A percentile compares a stretch with the other conserved stretches of the same genome.
These are phyloP conservation scores for Diplodia seriata DNA, from an alignment of 2,329 filamentous ascomycete species.

Conservation along the genomic window DNA sequence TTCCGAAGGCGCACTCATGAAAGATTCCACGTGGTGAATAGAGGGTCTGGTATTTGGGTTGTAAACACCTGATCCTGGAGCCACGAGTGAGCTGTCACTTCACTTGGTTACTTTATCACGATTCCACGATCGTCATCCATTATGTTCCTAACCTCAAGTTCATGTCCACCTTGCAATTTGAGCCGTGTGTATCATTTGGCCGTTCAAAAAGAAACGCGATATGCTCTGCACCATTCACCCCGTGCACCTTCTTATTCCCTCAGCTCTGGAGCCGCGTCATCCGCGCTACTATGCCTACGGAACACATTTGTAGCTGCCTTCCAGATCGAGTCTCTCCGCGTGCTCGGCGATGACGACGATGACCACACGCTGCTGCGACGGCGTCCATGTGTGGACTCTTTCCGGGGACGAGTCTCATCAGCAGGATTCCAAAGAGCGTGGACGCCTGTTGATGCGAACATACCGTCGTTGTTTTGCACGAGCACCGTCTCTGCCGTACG, in stretches of 20 bases:
- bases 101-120: no score
- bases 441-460: background rate
- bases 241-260: slow-evolving; percentile 18
- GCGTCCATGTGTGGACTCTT: background rate
- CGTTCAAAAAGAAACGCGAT: background rate
- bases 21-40: no score
- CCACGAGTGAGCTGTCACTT: no score
- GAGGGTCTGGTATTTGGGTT: no score
- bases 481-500: slow-evolving; percentile 6
- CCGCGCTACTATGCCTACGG: slow-evolving; percentile 32
- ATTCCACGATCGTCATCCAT: no score
- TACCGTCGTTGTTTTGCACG: slow-evolving; percentile 31
- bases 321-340: slow-evolving; percentile 34
- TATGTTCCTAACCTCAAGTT: no score
- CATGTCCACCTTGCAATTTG: slow-evolving; percentile 36
- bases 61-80: no score
- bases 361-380: slow-evolving; percentile 36
- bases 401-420: background rate
- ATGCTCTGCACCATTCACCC: background rate
- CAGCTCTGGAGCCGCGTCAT: slow-evolving; percentile 26
- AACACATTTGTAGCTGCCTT: slow-evolving; percentile 33
- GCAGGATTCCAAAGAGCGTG: background rate
- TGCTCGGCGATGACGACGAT: slow-evolving; percentile 30
- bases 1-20: no score
- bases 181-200: slow-evolving; percentile 30